phyloP scores from a whole-genome alignment of 495 filamentous ascomycete species.

The Xanthoparmelia taractica region DNA sequence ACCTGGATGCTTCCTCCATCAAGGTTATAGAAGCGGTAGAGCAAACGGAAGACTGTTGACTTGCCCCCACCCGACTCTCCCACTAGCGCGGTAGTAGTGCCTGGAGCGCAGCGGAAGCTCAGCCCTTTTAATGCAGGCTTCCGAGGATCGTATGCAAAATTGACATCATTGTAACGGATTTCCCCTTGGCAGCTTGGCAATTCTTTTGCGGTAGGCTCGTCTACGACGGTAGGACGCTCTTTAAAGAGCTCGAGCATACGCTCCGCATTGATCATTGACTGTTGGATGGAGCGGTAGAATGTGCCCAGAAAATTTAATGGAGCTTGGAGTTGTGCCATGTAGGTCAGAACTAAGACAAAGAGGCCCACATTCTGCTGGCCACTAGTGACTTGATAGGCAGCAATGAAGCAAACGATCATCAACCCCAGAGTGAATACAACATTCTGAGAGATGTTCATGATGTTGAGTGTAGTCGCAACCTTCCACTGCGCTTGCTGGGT shows the following conservation, averaged over 20 bases:
- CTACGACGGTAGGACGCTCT: constrained; percentile 82
- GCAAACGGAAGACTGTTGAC: constrained; percentile 89
- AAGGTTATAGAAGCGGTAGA: constrained; percentile 92
- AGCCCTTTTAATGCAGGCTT: constrained; percentile 79
- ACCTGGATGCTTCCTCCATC: constrained; percentile 68
- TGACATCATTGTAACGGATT: constrained; percentile 76
- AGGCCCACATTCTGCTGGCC: constrained; percentile 63
- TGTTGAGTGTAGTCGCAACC: constrained; percentile 75
- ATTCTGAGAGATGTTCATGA: constrained; percentile 93
- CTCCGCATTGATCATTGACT: constrained; percentile 94
- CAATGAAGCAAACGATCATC: constrained; percentile 73
- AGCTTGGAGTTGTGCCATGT: constrained; percentile 85
- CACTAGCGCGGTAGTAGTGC: constrained; percentile 90
- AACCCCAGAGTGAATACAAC: constrained; percentile 88
- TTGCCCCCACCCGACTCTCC: constrained; percentile 96
- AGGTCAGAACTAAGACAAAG: constrained; percentile 75
- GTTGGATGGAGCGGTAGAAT: constrained; percentile 93
- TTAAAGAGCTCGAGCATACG: constrained; percentile 93
- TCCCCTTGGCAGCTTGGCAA: constrained; percentile 66
- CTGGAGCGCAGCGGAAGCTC: constrained; percentile 72
- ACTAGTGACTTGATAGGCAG: constrained; percentile 78
- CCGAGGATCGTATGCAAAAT: constrained; percentile 82
- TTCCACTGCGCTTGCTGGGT: constrained; percentile 85
- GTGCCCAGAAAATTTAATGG: constrained; percentile 97
- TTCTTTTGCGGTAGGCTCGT: constrained; percentile 47